phyloP scores from a whole-genome alignment of 805 yeast genomes.

The Candida coquimbonensis region DNA sequence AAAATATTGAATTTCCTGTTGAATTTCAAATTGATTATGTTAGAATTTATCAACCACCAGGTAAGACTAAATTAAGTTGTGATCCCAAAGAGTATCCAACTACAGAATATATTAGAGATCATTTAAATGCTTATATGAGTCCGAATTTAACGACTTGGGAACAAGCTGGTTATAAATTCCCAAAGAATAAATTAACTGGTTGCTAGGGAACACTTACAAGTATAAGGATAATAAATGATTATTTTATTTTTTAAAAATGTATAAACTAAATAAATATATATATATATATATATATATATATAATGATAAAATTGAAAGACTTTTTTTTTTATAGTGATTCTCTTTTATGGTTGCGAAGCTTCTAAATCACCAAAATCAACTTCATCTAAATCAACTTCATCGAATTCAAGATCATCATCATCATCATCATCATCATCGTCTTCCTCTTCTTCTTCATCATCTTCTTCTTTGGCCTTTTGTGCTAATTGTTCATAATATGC shows the following conservation, averaged over 20 bases:
- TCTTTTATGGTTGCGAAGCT: conserved; percentile 9
- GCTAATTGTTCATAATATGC: conserved; percentile 22
- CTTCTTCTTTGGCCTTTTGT: conserved; percentile 21
- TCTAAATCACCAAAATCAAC: conserved; percentile 28
- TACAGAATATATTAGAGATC: conserved; percentile 34
- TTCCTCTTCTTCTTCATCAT: conserved; percentile 22
- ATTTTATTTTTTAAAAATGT: background rate
- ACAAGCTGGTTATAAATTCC: conserved; percentile 63
- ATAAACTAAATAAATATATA: too few species aligned
- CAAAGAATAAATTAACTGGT: conserved; percentile 54
- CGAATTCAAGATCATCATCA: conserved; percentile 59
- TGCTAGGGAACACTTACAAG: background rate
- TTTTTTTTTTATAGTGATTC: background rate
- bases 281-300: too few species aligned
- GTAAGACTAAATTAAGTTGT: conserved; percentile 34
- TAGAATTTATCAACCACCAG: conserved; percentile 42
- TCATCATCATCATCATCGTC: conserved; percentile 24
- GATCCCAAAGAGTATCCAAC: conserved; percentile 45
- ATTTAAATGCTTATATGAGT: conserved; percentile 39
- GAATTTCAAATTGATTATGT: conserved; percentile 37
- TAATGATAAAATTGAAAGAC: background rate
- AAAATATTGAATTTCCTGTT: conserved; percentile 50
- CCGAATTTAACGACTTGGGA: conserved; percentile 70
- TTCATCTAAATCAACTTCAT: conserved; percentile 44
- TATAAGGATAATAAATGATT: background rate